Evolutionary conservation across 805 yeast genomes (phyloP), one percentile per base, ranked within the genome.

Genomic region (Clavispora phyllophila): DNA sequence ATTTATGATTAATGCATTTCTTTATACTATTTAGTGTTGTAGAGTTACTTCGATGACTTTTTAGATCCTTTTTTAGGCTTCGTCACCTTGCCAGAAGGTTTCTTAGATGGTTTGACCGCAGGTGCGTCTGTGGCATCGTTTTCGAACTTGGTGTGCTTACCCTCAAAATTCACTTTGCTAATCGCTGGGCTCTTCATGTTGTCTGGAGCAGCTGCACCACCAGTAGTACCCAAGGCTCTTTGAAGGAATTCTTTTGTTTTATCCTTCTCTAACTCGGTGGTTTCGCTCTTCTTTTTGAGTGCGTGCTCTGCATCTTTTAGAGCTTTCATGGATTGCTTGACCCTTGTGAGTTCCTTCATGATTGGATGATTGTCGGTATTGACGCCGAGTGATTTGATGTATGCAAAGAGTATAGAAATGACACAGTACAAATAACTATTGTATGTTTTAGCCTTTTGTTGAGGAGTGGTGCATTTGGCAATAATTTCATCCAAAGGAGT

Each of bases 271-370:
- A 59, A 53, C n/a, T 60, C 48, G n/a, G 42, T 41, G 8, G 40
- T 22, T n/a, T 55, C 53, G 6, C 49, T 45, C 33, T 60, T 42
- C 43, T 56, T 48, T 26, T 52, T 40, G 8, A 28, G 31, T 50
- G 50, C 46, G 6, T 46, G 47, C 17, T 65, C 67, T 5, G 70
- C 58, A 3, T 56, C 66, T 50, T 78, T 78, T 28, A 77, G 71
- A 54, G 80, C 72, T 29, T 72, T 72, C 80, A 84, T 82, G 50
- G 82, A 84, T n/a, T 70, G 55, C 57, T 83, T 84, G 32, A 86
- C 82, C 47, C 89, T 68, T 7, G 67, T 70, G 40, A 87, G 65
- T 54, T 85, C 95, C 24, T 65, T 65, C 81, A 82, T 79, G 17
- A 88, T 75, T 2, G 83, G 81, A 50, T 84, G 87, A 6, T 62